Percentiles rank a stretch among this genome's conserved stretches.
phyloP scores from a whole-genome alignment of 106 monocot genomes.

The Dioscorea zingiberensis region DNA sequence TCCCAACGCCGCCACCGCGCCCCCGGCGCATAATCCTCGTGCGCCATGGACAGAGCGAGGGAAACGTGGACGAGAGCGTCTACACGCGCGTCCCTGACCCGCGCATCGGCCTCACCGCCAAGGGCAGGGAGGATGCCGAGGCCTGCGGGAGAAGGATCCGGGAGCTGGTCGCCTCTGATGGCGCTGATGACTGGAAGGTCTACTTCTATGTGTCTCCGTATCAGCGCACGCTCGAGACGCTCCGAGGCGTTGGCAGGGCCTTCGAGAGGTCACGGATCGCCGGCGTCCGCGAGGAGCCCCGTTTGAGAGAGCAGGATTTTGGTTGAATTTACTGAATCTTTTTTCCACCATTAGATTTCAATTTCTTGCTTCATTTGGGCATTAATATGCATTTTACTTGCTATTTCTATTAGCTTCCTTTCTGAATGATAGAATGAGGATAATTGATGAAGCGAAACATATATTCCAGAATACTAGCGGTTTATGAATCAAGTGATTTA shows the following conservation, averaged over 20 bases:
- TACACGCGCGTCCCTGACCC: slow-evolving; percentile 94
- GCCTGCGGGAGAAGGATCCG: slow-evolving; percentile 50
- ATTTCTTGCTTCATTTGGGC: not conserved
- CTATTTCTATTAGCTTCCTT: not conserved
- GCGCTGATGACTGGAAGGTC: slow-evolving; percentile 91
- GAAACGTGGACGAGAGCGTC: slow-evolving; percentile 77
- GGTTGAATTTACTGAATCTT: slow-evolving; percentile 21
- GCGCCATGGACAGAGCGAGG: slow-evolving; percentile 93
- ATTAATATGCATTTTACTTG: not conserved
- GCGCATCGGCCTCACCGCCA: slow-evolving; percentile 55
- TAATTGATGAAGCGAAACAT: not conserved
- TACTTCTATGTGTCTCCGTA: slow-evolving; percentile 98
- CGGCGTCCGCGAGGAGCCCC: slow-evolving; percentile 88
- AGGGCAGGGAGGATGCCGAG: slow-evolving; percentile 67
- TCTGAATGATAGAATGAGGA: not conserved
- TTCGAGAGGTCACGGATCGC: slow-evolving; percentile 64
- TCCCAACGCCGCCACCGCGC: slow-evolving; percentile 48
- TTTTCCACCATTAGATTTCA: not conserved
- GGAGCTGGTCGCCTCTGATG: slow-evolving; percentile 29
- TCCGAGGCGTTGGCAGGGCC: slow-evolving; percentile 64
- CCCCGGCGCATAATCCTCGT: slow-evolving; percentile 88
- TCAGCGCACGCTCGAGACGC: slow-evolving; percentile 72
- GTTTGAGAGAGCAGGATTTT: slow-evolving; percentile 92
- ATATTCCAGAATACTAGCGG: not conserved
- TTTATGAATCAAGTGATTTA: not conserved